These are phyloP conservation scores for Clavariopsis aquatica DNA, from an alignment of 495 filamentous ascomycete species.

Conservation along the genomic window DNA sequence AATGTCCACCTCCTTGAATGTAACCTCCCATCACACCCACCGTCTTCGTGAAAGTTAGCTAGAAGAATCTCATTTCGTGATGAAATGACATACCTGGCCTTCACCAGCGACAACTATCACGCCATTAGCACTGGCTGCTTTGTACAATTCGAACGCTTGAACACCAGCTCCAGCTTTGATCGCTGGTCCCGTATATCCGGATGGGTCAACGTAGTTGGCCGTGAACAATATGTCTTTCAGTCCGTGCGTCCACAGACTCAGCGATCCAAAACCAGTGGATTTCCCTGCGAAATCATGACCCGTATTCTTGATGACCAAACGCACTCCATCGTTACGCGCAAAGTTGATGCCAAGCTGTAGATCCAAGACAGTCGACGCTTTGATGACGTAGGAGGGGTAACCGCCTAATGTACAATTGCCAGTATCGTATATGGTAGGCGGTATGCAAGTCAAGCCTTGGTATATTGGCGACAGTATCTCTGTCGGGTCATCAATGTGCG, in stretches of 20 bases:
- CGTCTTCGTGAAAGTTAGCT: slow-evolving; percentile 33
- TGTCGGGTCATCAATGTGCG: slow-evolving; percentile 34
- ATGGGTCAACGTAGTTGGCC: slow-evolving; percentile 27
- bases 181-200: slow-evolving; percentile 31
- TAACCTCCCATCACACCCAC: slow-evolving; percentile 37
- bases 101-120: slow-evolving; percentile 34
- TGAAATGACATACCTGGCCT: slow-evolving; percentile 24
- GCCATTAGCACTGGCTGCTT: slow-evolving; percentile 28
- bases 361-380: slow-evolving; percentile 57
- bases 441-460: slow-evolving; percentile 28
- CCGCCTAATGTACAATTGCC: slow-evolving; percentile 56
- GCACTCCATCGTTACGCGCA: slow-evolving; percentile 59
- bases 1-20: slow-evolving; percentile 34
- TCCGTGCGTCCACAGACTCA: slow-evolving; percentile 37
- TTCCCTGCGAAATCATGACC: slow-evolving; percentile 52
- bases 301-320: slow-evolving; percentile 69
- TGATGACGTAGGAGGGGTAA: slow-evolving; percentile 63
- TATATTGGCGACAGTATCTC: slow-evolving; percentile 31
- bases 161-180: slow-evolving; percentile 35
- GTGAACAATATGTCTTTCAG: slow-evolving; percentile 33
- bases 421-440: slow-evolving; percentile 25
- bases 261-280: slow-evolving; percentile 20
- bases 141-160: slow-evolving; percentile 32
- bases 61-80: slow-evolving; percentile 30
- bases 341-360: slow-evolving; percentile 64